Conservation (phyloP, 2,329 filamentous ascomycete genomes). For the Cladosporium sp. region DNA sequence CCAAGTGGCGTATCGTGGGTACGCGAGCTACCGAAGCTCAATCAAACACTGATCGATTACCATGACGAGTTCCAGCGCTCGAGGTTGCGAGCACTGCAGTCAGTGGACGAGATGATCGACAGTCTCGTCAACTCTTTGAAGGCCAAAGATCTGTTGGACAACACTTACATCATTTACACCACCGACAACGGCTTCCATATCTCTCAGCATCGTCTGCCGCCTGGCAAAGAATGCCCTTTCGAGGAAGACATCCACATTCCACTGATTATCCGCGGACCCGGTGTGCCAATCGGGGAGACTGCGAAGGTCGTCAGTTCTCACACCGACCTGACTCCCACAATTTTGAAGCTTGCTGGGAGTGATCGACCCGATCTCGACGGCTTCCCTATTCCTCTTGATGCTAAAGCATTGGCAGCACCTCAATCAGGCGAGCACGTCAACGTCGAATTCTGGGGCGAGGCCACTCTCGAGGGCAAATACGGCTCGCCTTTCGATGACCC, state of each 20-base stretch:
- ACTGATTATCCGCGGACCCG: constrained; percentile 42
- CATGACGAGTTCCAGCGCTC: constrained; percentile 56
- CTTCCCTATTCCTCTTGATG: constrained; percentile 37
- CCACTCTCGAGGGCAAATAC: constrained; percentile 34
- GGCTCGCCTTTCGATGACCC: constrained; percentile 23
- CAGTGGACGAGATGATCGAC: constrained; percentile 59
- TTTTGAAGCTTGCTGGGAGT: constrained; percentile 39
- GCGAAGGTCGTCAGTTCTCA: constrained; percentile 41
- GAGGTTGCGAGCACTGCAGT: constrained; percentile 54
- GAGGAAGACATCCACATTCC: constrained; percentile 45
- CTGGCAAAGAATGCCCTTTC: constrained; percentile 43
- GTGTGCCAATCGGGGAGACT: constrained; percentile 33
- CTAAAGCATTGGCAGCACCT: constrained; percentile 23
- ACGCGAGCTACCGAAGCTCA: constrained; percentile 46
- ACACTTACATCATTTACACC: constrained; percentile 48
- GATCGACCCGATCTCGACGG: constrained; percentile 39
- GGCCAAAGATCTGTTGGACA: constrained; percentile 47
- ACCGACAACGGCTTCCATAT: constrained; percentile 47
- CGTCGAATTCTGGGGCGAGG: constrained; percentile 44
- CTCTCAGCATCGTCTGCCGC: constrained; percentile 41
- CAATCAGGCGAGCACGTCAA: constrained; percentile 41
- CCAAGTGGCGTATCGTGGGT: constrained; percentile 53
- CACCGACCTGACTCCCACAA: constrained; percentile 42
- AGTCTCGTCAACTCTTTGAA: constrained; percentile 47
- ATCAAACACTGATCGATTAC: constrained; percentile 51